These are phyloP conservation scores for Spongospora subterranea DNA, from an alignment of 208 protist genomes.

Conservation along the genomic window DNA sequence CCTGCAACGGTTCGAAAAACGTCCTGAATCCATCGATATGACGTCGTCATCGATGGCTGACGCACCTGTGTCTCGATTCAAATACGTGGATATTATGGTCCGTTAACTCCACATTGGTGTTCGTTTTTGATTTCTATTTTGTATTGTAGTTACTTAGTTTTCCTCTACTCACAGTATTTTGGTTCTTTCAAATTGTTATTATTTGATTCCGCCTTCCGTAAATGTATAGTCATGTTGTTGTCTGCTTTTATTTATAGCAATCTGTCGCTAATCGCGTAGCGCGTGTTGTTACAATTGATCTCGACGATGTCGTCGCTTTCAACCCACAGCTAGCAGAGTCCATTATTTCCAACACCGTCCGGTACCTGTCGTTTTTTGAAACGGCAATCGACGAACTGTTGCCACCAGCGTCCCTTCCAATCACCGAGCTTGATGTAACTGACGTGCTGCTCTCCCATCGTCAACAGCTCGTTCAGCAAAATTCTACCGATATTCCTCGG, in stretches of 20 bases:
- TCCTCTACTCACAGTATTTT: too few species aligned
- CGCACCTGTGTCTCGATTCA: slow-evolving; percentile 46
- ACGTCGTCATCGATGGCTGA: neutral
- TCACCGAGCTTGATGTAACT: slow-evolving; percentile 59
- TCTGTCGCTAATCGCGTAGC: slow-evolving; percentile 63
- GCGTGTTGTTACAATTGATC: slow-evolving; percentile 61
- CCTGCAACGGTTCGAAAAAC: neutral
- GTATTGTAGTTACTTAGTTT: too few species aligned
- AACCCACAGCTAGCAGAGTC: slow-evolving; percentile 8
- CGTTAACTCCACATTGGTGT: too few species aligned
- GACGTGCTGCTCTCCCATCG: slow-evolving; percentile 62
- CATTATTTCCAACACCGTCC: slow-evolving; percentile 67
- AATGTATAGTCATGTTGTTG: slow-evolving; percentile 54
- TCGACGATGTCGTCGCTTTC: slow-evolving; percentile 67
- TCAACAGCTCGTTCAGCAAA: slow-evolving; percentile 35
- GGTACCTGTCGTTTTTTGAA: slow-evolving; percentile 68
- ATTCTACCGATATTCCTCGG: slow-evolving; percentile 17
- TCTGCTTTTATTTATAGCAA: slow-evolving; percentile 51
- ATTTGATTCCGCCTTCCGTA: neutral
- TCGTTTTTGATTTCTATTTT: too few species aligned
- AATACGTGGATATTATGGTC: too few species aligned
- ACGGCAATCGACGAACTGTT: slow-evolving; percentile 68
- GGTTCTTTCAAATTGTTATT: too few species aligned
- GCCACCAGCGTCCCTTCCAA: slow-evolving; percentile 53
- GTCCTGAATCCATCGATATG: slow-evolving; percentile 35